phyloP scores from a whole-genome alignment of 768 basidiomycete genomes.

The Leccinum boreale region DNA sequence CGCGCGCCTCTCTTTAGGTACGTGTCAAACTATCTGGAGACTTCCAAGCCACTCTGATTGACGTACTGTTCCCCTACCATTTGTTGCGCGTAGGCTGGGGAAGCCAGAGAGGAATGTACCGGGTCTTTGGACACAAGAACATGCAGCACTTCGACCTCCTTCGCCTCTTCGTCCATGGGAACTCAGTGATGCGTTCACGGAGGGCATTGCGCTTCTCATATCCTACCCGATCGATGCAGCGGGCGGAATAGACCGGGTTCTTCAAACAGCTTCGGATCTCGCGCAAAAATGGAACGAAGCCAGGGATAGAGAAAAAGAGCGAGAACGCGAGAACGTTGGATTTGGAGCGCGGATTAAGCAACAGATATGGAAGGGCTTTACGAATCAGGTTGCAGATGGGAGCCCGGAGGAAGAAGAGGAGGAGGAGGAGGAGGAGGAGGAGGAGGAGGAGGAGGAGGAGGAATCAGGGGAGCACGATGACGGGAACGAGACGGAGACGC shows the following conservation, averaged over 20 bases:
- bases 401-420: constrained; percentile 28
- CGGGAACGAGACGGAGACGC: constrained; percentile 46
- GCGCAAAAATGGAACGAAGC: constrained; percentile 46
- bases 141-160: constrained; percentile 32
- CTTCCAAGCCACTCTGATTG: background rate
- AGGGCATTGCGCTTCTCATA: constrained; percentile 63
- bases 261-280: constrained; percentile 68
- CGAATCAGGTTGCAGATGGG: constrained; percentile 44
- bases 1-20: constrained; percentile 55
- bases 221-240: constrained; percentile 60
- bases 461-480: constrained; percentile 34
- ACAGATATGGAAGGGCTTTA: constrained; percentile 68
- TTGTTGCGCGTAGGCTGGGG: constrained; percentile 44
- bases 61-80: background rate
- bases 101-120: constrained; percentile 41
- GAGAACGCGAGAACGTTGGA: constrained; percentile 35
- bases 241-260: constrained; percentile 67
- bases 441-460: constrained; percentile 25
- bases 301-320: constrained; percentile 21
- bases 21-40: constrained; percentile 10
- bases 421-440: constrained; percentile 30
- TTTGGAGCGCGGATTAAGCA: constrained; percentile 56
- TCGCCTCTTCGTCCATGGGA: constrained; percentile 49
- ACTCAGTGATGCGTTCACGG: constrained; percentile 61
- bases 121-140: constrained; percentile 55